Conservation (phyloP, 805 yeast genomes). For the Lipomyces anomalus region DNA sequence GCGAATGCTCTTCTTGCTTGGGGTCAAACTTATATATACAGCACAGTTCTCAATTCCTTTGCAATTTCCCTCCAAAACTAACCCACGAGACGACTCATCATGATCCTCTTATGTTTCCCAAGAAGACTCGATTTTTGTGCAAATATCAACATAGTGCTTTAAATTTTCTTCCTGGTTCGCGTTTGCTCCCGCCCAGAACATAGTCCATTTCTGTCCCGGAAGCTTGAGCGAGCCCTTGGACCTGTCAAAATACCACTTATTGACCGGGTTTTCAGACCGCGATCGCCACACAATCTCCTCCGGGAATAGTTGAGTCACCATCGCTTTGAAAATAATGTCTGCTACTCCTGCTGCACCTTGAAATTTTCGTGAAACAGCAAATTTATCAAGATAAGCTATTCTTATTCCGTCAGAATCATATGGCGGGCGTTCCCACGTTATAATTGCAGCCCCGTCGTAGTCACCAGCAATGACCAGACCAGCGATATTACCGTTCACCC, state of each 20-base stretch:
- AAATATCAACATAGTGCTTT: too few species aligned
- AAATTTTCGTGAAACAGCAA: constrained; percentile 75
- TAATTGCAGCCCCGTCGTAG: constrained; percentile 90
- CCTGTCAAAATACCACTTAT: constrained; percentile 96
- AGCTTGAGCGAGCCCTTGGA: constrained; percentile 62
- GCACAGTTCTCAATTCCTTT: too few species aligned
- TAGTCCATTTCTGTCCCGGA: constrained; percentile 37
- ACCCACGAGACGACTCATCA: too few species aligned
- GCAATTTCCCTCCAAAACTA: too few species aligned
- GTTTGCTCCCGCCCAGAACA: constrained; percentile 42
- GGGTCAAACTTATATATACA: too few species aligned
- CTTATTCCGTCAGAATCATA: constrained; percentile 31
- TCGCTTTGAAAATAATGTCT: constrained; percentile 80
- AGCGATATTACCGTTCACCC: constrained; percentile 65
- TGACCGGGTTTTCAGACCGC: constrained; percentile 77
- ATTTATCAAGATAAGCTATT: constrained; percentile 84
- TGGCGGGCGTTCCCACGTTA: constrained; percentile 64
- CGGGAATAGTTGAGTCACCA: constrained; percentile 59
- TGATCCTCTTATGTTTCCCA: too few species aligned
- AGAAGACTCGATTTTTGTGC: too few species aligned
- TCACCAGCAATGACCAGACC: constrained; percentile 83
- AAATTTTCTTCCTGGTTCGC: too few species aligned
- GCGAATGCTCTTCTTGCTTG: too few species aligned
- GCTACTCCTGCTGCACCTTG: constrained; percentile 95
- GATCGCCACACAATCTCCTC: constrained; percentile 87